Evolutionary conservation across 306 rosid species (phyloP), one percentile per base, ranked within the genome.

Genomic region (Cucurbita argyrosperma): DNA sequence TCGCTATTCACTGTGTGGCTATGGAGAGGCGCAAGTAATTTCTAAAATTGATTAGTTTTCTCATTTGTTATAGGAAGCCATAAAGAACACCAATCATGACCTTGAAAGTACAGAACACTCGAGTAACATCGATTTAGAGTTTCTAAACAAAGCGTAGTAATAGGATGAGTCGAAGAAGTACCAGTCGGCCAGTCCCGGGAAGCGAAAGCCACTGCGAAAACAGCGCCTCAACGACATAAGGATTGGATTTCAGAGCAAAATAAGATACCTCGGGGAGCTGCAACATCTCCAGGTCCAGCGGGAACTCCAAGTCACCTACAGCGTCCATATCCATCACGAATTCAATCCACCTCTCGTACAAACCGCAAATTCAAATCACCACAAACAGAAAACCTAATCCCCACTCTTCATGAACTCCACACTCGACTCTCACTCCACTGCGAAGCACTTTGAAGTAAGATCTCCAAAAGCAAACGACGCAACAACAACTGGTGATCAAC

Each of bases 151-250:
- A 26, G 50, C 54, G 38, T 35, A 14, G 19, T 35, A 60, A 6
- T 5, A 62, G 14, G 10, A 63, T 63, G 70, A 63, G 40, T 38
- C 13, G 70, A 37, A 58, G 4, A 60, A 63, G 39, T 93, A 94
- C 98, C 96, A 89, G 78, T 35, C 96, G 97, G 78, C 86, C 84
- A 75, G 84, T 86, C 35, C 86, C 90, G 0, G 96, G 95, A 52
- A 90, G 95, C 74, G 96, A 85, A 16, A 94, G 92, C 98, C 98
- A 94, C 78, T 87, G 90, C 72, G 91, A 92, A 77, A 87, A 94
- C 71, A 94, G 88, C 79, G 84, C 82, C 79, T 90, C 88, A 13
- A 83, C 94, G 67, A 89, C 85, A 78, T 35, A 78, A 40, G 80
- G 76, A 80, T 90, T 90, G 47, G 97, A 80, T 83, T 94, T 94